Percentiles rank a stretch among this genome's conserved stretches.
Conservation (phyloP, 1,284 basidiomycete species). For the Porodaedalea pini region DNA sequence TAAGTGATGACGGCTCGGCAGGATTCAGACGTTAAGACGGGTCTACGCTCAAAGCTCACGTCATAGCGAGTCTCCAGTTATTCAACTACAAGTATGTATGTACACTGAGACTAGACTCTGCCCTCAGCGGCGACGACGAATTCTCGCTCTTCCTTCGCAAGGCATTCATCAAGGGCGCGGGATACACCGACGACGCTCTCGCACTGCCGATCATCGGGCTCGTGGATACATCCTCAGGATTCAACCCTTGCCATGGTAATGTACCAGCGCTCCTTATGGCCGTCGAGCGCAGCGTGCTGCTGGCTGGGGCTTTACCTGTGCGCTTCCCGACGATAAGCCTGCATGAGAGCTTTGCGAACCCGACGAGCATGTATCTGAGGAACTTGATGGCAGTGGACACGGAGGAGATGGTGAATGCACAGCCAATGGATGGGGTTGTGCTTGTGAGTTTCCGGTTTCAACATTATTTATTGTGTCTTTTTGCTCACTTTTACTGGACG, state of each 20-base stretch:
- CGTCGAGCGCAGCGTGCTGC: constrained; percentile 31
- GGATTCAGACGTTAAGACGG: background rate
- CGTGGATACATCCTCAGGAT: constrained; percentile 33
- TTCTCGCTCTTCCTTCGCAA: constrained; percentile 36
- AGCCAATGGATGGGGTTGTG: constrained; percentile 34
- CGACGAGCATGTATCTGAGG: constrained; percentile 34
- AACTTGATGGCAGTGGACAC: constrained; percentile 35
- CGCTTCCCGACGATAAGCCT: constrained; percentile 34
- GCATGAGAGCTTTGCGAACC: constrained; percentile 33
- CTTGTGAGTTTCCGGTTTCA: constrained; percentile 20
- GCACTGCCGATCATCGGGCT: constrained; percentile 33
- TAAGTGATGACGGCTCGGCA: too few species aligned
- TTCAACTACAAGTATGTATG: background rate
- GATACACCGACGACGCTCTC: constrained; percentile 34
- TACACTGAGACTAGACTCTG: background rate
- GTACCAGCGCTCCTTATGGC: constrained; percentile 31
- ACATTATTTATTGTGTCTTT: background rate
- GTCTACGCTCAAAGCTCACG: constrained; percentile 10
- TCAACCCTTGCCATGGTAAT: constrained; percentile 35
- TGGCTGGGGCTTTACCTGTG: constrained; percentile 31
- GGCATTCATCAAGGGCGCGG: constrained; percentile 37
- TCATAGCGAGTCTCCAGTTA: constrained; percentile 7
- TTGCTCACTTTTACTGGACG: background rate
- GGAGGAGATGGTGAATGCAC: constrained; percentile 35
- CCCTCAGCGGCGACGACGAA: constrained; percentile 29